phyloP scores from a whole-genome alignment of 306 rosid species.

The Malus sylvestris region DNA sequence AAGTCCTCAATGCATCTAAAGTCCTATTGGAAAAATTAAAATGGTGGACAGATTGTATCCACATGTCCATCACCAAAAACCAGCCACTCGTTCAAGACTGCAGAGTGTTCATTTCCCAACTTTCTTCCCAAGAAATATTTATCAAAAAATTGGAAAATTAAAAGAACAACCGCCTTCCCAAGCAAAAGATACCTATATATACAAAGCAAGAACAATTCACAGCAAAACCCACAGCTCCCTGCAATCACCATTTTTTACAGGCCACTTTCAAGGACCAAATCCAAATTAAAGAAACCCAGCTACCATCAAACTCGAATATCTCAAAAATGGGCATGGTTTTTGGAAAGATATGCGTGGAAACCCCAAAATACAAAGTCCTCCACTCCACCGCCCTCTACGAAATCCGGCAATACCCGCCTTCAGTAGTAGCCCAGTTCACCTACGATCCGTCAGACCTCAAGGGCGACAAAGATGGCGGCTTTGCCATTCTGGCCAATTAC shows the following conservation, averaged over 20 bases:
- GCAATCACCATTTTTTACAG: background rate
- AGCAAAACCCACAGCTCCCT: background rate
- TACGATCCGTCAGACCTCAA: constrained; percentile 68
- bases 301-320: background rate
- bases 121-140: background rate
- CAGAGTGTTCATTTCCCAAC: background rate
- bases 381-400: constrained; percentile 51
- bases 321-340: constrained; percentile 61
- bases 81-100: constrained; percentile 2
- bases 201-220: background rate
- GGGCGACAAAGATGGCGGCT: constrained; percentile 82
- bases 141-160: background rate
- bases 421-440: constrained; percentile 65
- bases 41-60: constrained; percentile 10
- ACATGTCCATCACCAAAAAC: background rate
- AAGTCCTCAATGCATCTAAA: too few species aligned
- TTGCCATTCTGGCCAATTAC: constrained; percentile 58
- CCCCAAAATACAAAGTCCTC: constrained; percentile 45
- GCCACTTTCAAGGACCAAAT: background rate
- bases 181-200: background rate
- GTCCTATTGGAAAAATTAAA: background rate
- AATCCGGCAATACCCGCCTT: constrained; percentile 56
- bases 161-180: background rate
- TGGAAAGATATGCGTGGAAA: constrained; percentile 63
- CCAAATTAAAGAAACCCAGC: background rate